Conservation (phyloP, 768 basidiomycete species). For the Leccinum variicolor region DNA sequence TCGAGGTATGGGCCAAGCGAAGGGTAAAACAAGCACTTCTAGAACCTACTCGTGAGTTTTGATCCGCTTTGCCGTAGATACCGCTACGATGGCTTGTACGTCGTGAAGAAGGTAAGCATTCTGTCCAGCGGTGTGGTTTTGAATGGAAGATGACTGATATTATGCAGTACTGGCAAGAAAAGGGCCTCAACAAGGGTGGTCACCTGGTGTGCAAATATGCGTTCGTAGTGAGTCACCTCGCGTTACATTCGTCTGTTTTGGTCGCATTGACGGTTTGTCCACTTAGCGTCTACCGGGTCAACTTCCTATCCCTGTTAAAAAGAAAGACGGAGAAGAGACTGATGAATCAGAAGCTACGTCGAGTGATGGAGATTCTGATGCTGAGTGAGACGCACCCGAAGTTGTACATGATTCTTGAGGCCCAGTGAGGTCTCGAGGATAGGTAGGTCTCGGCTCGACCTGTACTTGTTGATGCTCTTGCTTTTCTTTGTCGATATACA, state of each 20-base stretch:
- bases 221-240: slow-evolving; percentile 56
- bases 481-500: background rate
- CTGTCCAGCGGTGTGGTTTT: background rate
- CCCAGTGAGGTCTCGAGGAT: too few relatives aligned
- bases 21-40: slow-evolving; percentile 44
- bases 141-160: background rate
- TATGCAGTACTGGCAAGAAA: slow-evolving; percentile 67
- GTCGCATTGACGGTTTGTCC: background rate
- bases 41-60: background rate
- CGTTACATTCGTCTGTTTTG: background rate
- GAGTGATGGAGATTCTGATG: slow-evolving; percentile 2
- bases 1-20: slow-evolving; percentile 76
- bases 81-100: slow-evolving; percentile 88
- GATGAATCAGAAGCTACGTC: background rate
- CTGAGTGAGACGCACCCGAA: background rate
- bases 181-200: slow-evolving; percentile 64
- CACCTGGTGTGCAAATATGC: slow-evolving; percentile 83
- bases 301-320: slow-evolving; percentile 22
- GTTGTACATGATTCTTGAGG: background rate
- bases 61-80: slow-evolving; percentile 45
- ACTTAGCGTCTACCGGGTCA: slow-evolving; percentile 27
- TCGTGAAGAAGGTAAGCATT: slow-evolving; percentile 59
- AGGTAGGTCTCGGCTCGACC: background rate
- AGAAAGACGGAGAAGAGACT: slow-evolving; percentile 4
- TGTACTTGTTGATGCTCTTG: background rate